Conservation (phyloP, 1,284 basidiomycete genomes). For the Ustilago nuda region DNA sequence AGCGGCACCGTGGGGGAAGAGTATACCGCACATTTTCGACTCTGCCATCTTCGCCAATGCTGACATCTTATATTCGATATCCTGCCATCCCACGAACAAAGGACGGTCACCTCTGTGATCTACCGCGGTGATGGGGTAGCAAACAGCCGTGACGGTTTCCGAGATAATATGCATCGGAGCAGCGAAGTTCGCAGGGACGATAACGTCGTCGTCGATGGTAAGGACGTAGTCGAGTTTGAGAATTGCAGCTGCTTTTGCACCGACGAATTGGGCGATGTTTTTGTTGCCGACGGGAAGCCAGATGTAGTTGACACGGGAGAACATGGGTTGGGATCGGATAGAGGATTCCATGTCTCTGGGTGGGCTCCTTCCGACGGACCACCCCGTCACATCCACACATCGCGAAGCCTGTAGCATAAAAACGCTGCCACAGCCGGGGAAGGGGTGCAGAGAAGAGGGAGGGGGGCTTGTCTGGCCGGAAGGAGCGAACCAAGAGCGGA, state of each 20-base stretch:
- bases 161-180: conserved; percentile 42
- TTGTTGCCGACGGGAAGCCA: conserved; percentile 45
- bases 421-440: not conserved
- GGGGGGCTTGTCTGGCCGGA: not conserved
- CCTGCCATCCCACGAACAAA: conserved; percentile 46
- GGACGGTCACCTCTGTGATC: conserved; percentile 43
- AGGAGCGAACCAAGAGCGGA: conserved; percentile 1
- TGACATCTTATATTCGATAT: conserved; percentile 49
- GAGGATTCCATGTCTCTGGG: conserved; percentile 23
- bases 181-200: conserved; percentile 42
- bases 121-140: conserved; percentile 44
- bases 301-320: conserved; percentile 43
- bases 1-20: conserved; percentile 42
- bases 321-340: conserved; percentile 36
- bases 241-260: conserved; percentile 27
- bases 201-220: conserved; percentile 48
- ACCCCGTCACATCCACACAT: not conserved
- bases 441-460: not conserved
- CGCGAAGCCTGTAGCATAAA: not conserved
- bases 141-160: conserved; percentile 30
- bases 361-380: conserved; percentile 13
- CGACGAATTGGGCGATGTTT: conserved; percentile 46
- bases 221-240: conserved; percentile 38
- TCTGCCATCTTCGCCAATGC: conserved; percentile 43
- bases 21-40: conserved; percentile 32